These are phyloP conservation scores for Apiospora marii DNA, from an alignment of 2,329 filamentous ascomycete genomes.

Conservation along the genomic window DNA sequence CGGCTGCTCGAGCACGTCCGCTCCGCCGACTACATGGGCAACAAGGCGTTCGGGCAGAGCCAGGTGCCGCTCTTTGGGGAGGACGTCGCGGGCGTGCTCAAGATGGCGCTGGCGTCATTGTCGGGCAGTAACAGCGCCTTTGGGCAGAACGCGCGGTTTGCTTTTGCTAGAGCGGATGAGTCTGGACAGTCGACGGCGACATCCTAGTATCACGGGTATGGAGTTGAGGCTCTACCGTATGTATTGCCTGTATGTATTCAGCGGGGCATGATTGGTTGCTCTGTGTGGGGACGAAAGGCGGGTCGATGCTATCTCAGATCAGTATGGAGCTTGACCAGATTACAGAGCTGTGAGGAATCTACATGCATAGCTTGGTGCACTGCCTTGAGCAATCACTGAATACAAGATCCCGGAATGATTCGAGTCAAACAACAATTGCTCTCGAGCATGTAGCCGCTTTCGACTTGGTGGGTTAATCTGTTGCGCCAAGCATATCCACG, in stretches of 20 bases:
- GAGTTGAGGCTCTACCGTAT: too few species aligned
- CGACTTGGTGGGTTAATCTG: too few species aligned
- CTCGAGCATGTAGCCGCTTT: too few species aligned
- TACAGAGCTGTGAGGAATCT: too few species aligned
- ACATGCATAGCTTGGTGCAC: too few species aligned
- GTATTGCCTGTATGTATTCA: too few species aligned
- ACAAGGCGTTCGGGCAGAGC: slow-evolving; percentile 1
- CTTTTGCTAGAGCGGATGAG: not conserved
- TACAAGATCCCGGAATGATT: too few species aligned
- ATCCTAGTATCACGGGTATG: not conserved
- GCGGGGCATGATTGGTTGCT: not conserved
- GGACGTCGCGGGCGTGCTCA: not conserved
- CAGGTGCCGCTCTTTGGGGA: not conserved
- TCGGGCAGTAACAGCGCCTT: not conserved
- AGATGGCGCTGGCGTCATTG: not conserved
- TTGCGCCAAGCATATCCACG: too few species aligned
- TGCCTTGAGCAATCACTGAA: too few species aligned
- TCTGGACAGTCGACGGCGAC: not conserved
- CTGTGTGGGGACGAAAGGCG: not conserved
- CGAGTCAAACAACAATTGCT: too few species aligned
- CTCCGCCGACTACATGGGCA: slow-evolving; percentile 23
- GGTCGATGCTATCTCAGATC: too few species aligned
- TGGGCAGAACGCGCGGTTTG: slow-evolving; percentile 7
- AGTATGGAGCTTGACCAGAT: too few species aligned
- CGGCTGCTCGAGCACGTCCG: slow-evolving; percentile 10